Evolutionary conservation across 176 grass and related monocot species (phyloP), one percentile per base, ranked within the genome.

Genomic region (Rhynchospora breviuscula): DNA sequence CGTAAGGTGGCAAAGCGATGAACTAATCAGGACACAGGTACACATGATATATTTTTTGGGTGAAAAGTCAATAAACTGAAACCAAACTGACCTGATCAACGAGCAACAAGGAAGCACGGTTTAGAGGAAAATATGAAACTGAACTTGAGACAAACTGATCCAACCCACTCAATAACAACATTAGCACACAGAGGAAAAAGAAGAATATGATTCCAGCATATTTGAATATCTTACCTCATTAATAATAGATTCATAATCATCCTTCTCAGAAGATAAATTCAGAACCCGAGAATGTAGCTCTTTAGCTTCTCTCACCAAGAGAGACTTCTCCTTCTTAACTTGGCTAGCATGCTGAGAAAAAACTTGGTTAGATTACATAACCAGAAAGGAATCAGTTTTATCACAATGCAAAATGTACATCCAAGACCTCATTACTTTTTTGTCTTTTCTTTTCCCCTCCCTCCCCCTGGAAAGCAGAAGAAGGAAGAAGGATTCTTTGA

Each of bases 251-350:
- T 87, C 81, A 2, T 61, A 85, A 54, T 89, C 84, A 49, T 92
- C 64, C 82, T 81, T 86, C 43, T 92, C 67, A 81, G 83, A 68
- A 85, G 90, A 82, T 73, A 89, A 81, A 81, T 87, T 83, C 68
- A 81, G 60, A 78, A 92, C 62, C 63, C 46, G 69, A 65, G 84
- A 89, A 83, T 85, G 78, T 83, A 89, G 83, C 57, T 92, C 82
- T 62, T 85, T 58, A 73, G 83, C 79, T 87, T 89, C 78, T 85
- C 49, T 49, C 58, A 14, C 45, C 84, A 92, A 73, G 12, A 70
- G 63, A 83, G 21, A 92, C 83, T 83, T 89, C 79, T 92, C 88
- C 79, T 60, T 46, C 3, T 71, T 11, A 46, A 87, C 83, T 67
- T 67, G 69, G 87, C 84, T 67, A 87, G 81, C 77, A 85, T 79